Base-by-base conservation (phyloP, 176 grass and related monocot species). In the bread wheat (Triticum aestivum) region DNA sequence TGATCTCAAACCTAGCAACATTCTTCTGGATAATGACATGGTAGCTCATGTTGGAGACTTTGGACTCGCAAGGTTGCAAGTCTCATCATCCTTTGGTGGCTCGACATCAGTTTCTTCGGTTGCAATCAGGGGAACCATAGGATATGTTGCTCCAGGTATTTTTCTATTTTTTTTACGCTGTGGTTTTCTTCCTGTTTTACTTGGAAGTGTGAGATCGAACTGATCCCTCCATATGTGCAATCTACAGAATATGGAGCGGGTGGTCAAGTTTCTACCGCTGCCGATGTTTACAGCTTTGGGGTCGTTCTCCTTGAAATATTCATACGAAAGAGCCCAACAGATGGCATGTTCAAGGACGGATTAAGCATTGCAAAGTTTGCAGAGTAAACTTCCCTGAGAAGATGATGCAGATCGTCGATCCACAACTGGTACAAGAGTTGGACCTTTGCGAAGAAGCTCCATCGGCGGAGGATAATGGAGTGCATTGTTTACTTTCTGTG, bases 91-190 rank as follows among this genome's bases (percentile, higher is more conserved):
- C 9, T 59, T 5, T 35, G 20, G 2, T 3, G 13, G 14, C 2
- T 80, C 77, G 2, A 10, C 14, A 54, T 85, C 42, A 0, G 33
- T 9, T 3, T 67, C 86, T 56, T 85, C 68, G 0, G 0, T 33
- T 54, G 67, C 56, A 7, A n/a, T 89, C 10, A 84, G 38, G 1
- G 82, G 82, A 59, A 89, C 87, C 33, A 75, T 80, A 20, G 82
- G 87, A 89, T 85, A 88, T 83, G 65, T 72, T 63, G 73, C 86
- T 45, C 86, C 80, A 83, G 86, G 86, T 88, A 87, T 73, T 45
- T 82, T 73, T 30, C 29, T 30, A 30, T 30, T 30, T 29, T 5
- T 3, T 47, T 47, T 47, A 47, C 44, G 42, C 0, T 44, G 0
- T 12, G 44, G 12, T 47, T 47, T 47, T 47, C 44, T 1, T 1